Percentiles rank a stretch among this genome's conserved stretches.
Conservation (phyloP, 768 basidiomycete species). For the Pisolithus orientalis region DNA sequence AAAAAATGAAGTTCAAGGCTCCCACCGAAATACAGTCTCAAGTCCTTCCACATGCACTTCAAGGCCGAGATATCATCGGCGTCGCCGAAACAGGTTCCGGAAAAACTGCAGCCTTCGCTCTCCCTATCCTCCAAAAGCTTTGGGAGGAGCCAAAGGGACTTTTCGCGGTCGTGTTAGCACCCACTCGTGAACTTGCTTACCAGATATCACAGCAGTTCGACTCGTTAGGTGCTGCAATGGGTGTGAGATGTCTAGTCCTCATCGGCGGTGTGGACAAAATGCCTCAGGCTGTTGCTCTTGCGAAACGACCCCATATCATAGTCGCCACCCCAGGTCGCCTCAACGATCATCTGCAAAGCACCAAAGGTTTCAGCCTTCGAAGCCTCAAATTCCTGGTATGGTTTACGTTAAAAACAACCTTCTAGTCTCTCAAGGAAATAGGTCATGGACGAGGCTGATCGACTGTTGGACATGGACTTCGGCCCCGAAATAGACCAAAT, state of each 20-base stretch:
- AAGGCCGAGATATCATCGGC: slow-evolving; percentile 94
- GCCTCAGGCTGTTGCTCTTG: slow-evolving; percentile 84
- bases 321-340: slow-evolving; percentile 94
- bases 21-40: slow-evolving; percentile 91
- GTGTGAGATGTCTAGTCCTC: slow-evolving; percentile 83
- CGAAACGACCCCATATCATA: slow-evolving; percentile 90
- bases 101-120: slow-evolving; percentile 95
- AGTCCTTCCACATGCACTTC: slow-evolving; percentile 78
- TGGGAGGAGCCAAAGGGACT: slow-evolving; percentile 94
- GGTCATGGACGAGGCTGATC: slow-evolving; percentile 98
- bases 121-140: slow-evolving; percentile 92
- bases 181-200: slow-evolving; percentile 96
- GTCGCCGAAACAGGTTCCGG: slow-evolving; percentile 98
- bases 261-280: slow-evolving; percentile 96
- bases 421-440: slow-evolving; percentile 25
- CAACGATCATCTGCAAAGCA: slow-evolving; percentile 92
- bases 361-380: slow-evolving; percentile 91
- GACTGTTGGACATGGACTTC: slow-evolving; percentile 94
- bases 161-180: slow-evolving; percentile 90
- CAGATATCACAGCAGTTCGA: slow-evolving; percentile 98
- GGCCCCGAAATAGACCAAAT: slow-evolving; percentile 95
- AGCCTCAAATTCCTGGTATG: slow-evolving; percentile 82
- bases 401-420: background rate
- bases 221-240: slow-evolving; percentile 85
- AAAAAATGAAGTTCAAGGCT: slow-evolving; percentile 70